These are phyloP conservation scores for Botrytis galanthina DNA, from an alignment of 2,329 filamentous ascomycete genomes.

Conservation along the genomic window DNA sequence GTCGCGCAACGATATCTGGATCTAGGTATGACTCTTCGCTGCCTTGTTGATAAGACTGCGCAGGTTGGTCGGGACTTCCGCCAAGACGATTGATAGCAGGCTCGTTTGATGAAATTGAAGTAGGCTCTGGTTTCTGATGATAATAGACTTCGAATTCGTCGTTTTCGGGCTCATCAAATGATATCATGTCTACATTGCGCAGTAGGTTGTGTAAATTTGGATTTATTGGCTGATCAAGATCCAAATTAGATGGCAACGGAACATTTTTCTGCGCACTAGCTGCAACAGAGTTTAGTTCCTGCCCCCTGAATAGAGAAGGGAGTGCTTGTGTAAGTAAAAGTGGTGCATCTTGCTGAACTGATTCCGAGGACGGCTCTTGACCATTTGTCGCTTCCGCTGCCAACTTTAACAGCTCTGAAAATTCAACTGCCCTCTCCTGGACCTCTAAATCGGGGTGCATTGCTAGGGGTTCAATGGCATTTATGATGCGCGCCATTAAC, in stretches of 20 bases:
- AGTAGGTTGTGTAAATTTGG: conserved; percentile 67
- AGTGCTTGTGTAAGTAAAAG: conserved; percentile 87
- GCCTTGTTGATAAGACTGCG: conserved; percentile 57
- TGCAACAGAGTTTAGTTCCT: conserved; percentile 87
- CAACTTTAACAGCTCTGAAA: conserved; percentile 83
- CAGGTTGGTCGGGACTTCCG: conserved; percentile 46
- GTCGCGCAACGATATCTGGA: conserved; percentile 68
- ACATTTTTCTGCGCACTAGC: conserved; percentile 80
- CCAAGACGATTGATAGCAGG: conserved; percentile 56
- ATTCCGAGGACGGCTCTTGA: conserved; percentile 57
- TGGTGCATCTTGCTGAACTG: conserved; percentile 64
- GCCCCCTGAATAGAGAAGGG: conserved; percentile 79
- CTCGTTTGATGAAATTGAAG: conserved; percentile 46
- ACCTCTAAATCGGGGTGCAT: conserved; percentile 88
- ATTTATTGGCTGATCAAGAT: conserved; percentile 82
- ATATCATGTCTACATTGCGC: conserved; percentile 50
- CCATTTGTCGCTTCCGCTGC: conserved; percentile 76
- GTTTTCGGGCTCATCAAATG: conserved; percentile 52
- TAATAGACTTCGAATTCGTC: conserved; percentile 67
- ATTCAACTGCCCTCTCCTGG: conserved; percentile 91
- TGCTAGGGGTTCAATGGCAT: conserved; percentile 75
- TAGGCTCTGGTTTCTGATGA: conserved; percentile 48
- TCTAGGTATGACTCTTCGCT: conserved; percentile 67
- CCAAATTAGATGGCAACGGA: conserved; percentile 70
- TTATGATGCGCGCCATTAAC: conserved; percentile 75